Evolutionary conservation across 1,284 basidiomycete genomes (phyloP).

Genomic region (Afroboletus lepidellus): DNA sequence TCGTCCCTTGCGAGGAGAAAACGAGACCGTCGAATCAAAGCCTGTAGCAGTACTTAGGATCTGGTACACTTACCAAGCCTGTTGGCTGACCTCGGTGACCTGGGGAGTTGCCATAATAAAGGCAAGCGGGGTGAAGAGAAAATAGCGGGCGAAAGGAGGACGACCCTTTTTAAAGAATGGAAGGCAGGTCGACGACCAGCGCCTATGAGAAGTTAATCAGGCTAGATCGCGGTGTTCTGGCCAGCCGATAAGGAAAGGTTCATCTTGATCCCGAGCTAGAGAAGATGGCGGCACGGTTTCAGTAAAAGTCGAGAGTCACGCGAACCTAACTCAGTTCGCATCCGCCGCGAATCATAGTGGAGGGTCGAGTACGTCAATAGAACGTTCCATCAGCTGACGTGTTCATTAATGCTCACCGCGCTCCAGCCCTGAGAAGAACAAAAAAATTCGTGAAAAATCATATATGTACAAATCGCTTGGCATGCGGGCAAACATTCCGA

Average conservation of each 20-base stretch:
- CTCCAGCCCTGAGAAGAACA: slow-evolving; percentile 26
- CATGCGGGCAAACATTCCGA: slow-evolving; percentile 15
- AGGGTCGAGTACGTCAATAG: slow-evolving; percentile 33
- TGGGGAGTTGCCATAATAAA: slow-evolving; percentile 55
- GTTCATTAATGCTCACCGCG: slow-evolving; percentile 30
- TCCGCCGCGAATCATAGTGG: slow-evolving; percentile 27
- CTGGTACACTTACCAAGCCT: slow-evolving; percentile 51
- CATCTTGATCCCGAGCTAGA: slow-evolving; percentile 21
- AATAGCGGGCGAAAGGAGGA: slow-evolving; percentile 35
- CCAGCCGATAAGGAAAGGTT: slow-evolving; percentile 34
- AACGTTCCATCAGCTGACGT: slow-evolving; percentile 38
- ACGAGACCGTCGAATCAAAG: slow-evolving; percentile 23
- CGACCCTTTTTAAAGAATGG: slow-evolving; percentile 44
- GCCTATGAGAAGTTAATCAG: slow-evolving; percentile 39
- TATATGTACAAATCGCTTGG: slow-evolving; percentile 37
- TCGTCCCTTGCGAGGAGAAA: slow-evolving; percentile 54
- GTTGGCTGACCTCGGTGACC: slow-evolving; percentile 55
- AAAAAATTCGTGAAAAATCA: slow-evolving; percentile 28
- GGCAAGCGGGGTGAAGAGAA: slow-evolving; percentile 34
- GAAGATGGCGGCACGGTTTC: slow-evolving; percentile 26
- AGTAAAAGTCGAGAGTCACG: slow-evolving; percentile 27
- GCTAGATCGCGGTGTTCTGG: slow-evolving; percentile 42
- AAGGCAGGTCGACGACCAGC: slow-evolving; percentile 37
- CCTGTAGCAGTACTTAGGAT: slow-evolving; percentile 15
- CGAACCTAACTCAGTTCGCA: slow-evolving; percentile 31